phyloP scores from a whole-genome alignment of 495 filamentous ascomycete species.

The Podospora australis region DNA sequence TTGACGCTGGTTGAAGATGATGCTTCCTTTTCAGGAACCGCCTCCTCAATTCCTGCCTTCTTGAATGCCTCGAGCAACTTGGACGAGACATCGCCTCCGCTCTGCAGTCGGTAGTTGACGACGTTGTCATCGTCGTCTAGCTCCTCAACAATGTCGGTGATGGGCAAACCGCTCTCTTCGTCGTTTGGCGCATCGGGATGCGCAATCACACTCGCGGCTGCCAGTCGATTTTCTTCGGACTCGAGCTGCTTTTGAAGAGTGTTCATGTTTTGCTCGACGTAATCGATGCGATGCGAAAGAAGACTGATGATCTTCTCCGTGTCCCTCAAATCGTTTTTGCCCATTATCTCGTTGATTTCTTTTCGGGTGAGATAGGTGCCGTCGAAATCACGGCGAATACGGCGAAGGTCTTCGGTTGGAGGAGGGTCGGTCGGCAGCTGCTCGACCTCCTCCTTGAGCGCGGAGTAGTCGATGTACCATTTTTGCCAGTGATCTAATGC shows the following conservation, averaged over 20 bases:
- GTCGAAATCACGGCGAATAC: constrained; percentile 35
- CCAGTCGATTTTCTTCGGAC: constrained; percentile 60
- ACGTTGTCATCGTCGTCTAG: constrained; percentile 89
- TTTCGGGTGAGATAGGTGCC: constrained; percentile 40
- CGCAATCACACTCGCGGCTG: constrained; percentile 40
- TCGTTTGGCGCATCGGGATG: constrained; percentile 49
- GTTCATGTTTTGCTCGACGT: constrained; percentile 73
- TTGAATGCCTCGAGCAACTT: constrained; percentile 60
- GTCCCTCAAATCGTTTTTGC: constrained; percentile 42
- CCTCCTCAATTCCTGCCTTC: constrained; percentile 51
- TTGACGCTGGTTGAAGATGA: constrained; percentile 1
- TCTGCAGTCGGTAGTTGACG: constrained; percentile 55
- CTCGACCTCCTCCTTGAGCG: constrained; percentile 73
- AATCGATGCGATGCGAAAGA: constrained; percentile 73
- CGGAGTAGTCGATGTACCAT: constrained; percentile 87
- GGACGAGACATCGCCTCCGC: constrained; percentile 53
- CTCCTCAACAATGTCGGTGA: constrained; percentile 85
- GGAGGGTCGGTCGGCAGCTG: constrained; percentile 35
- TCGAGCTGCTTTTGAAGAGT: constrained; percentile 64
- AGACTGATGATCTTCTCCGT: constrained; percentile 59
- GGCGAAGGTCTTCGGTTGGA: constrained; percentile 45
- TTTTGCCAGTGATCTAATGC: constrained; percentile 81
- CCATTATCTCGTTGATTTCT: constrained; percentile 60
- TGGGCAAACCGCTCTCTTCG: constrained; percentile 54
- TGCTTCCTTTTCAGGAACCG: constrained; percentile 13